Base-by-base conservation (phyloP, 257 asterid species). In the Plantago elongata region DNA sequence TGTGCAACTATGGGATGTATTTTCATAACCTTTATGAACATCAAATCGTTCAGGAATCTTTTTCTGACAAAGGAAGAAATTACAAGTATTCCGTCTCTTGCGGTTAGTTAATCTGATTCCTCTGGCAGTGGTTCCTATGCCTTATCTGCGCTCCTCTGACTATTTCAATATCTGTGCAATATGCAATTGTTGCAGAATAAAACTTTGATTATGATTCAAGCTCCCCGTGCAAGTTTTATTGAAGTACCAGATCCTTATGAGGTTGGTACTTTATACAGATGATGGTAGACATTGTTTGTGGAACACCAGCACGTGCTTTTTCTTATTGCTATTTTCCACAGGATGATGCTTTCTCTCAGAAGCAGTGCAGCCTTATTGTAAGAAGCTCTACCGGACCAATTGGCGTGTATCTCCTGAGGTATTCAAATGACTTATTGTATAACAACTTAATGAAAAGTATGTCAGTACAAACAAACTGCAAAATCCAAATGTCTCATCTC, bases 211-310 rank as follows among this genome's bases (percentile, higher is more conserved):
- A 86, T 84, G 40, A 37, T 89, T 54, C 76, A 89, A 79, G 90
- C 97, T 72, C 95, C 97, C 15, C 84, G 71, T 71, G 95, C 92
- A 42, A 89, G 92, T 79, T 57, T 67, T 50, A 42, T 84, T 46
- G 86, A 74, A 83, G 94, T 89, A 56, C 95, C 92, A 22, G 94
- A 84, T 72, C 97, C 97, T 44, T 82, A 83, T 68, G 89, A 76
- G 77, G 97, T 84, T 43, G 57, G 83, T 78, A 38, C 11, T 67
- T 57, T 52, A 42, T 15, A 54, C 55, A 48, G 55, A 38, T 29
- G 13, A n/a, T 2, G 17, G 29, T 18, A 51, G 45, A 44, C 50
- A 42, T 12, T 54, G 43, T 54, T 54, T 37, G 15, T 54, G 17
- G 16, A 29, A 40, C 9, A 43, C n/a, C 40, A 54, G 13, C 15